Evolutionary conservation across 305 asterid species (phyloP), one percentile per base, ranked within the genome.

Genomic region (Fraxinus xanthoxyloides): DNA sequence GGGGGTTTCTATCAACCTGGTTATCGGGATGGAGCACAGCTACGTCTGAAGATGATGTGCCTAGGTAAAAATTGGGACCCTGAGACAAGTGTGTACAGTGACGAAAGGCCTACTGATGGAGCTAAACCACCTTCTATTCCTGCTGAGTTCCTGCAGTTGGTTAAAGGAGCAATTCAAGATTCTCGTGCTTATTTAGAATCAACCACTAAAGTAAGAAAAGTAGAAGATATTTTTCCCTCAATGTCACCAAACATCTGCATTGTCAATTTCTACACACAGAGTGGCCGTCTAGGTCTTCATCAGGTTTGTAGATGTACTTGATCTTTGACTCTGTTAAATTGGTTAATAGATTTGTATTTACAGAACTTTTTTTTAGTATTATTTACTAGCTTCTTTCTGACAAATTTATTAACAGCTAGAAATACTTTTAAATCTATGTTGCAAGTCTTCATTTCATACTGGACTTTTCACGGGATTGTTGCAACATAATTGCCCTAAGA

Each of bases 11-110:
- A 94, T 88, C 90, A 86, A 80, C 97, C 98, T 79, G 91, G 93
- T 21, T 92, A 86, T 77, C 81, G 86, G 76, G 89, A 89, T 81
- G 98, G 97, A 75, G 91, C 92, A 35, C 88, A 79, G 81, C 82
- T 94, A 86, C 88, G 87, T 54, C 82, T 91, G 85, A 91, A 85
- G 86, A 92, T 94, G 98, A 94, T 94, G 98, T 94, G 98, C 87
- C 90, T 94, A 70, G 98, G 98, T 78, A 94, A 87, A 84, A 86
- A 89, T 38, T 94, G 98, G 98, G 98, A 94, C 65, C 97, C 97
- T 10, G 87, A 80, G 82, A 88, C 92, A 19, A 46, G 94, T 70
- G 31, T 5, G 56, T 94, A 94, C 69, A 75, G 56, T 56, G 92
- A 88, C 67, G 56, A 19, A 77, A 90, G 97, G 84, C 88, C 90